Base-by-base conservation (phyloP, 345 rosid species). In the Linum lewisii region DNA sequence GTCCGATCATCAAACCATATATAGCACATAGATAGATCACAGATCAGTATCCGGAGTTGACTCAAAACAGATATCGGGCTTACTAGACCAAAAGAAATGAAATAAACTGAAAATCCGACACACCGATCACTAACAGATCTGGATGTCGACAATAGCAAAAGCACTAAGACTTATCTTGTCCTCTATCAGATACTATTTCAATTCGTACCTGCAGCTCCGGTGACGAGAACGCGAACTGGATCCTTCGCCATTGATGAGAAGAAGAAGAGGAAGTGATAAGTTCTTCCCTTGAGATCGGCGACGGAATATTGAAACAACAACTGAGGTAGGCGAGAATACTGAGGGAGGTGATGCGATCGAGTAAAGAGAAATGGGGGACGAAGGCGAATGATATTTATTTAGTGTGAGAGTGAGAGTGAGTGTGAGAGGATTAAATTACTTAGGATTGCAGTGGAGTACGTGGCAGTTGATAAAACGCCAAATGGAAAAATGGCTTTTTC, bases 211-310 rank as follows among this genome's bases (percentile, higher is more conserved):
- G 99, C 99, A 67, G 99, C 99, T 4, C 97, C 99, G 51, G 97
- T 93, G 59, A 93, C 97, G 69, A 93, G 99, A 55, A 93, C 95
- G 74, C 97, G 97, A 64, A 79, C 92, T 25, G 96, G 96, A 58
- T 87, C 92, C 68, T 84, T 87, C 24, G 87, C 99, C 99, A 93
- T 89, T 71, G 78, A 60, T 65, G 67, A 24, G 58, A 73, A 72
- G 63, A 61, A 61, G 59, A 44, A 50, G 21, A 13, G 67, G 58
- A 21, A 0, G 21, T 14, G 60, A 59, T 19, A 26, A 4, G 59
- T 10, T 34, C 9, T 19, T 57, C 24, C 14, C 42, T 32, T 21
- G 44, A 19, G 19, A 65, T 14, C 18, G 23, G 49, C 3, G 23
- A 42, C 15, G 22, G 51, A n/a, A 53, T 25, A 20, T 15, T 44